These are phyloP conservation scores for Babesia bovis DNA, from an alignment of 169 alveolate species.

Conservation along the genomic window DNA sequence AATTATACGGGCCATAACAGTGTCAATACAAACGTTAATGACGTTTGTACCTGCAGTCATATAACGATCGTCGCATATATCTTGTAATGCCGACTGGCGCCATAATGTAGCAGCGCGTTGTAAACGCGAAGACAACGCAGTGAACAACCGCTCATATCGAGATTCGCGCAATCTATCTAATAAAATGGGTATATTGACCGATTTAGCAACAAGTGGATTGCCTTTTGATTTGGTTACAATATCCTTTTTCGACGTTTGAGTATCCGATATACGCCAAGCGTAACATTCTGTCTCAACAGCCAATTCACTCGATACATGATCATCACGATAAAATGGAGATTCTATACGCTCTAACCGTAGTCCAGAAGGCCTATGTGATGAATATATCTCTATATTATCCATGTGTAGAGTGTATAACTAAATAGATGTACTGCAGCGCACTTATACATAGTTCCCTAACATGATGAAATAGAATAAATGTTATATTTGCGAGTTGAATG, in stretches of 20 bases:
- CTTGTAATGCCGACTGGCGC: neutral
- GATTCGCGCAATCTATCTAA: too few species aligned
- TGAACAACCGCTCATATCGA: neutral
- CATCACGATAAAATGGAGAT: conserved; percentile 10
- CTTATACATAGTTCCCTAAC: too few species aligned
- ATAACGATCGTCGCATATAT: neutral
- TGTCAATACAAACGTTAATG: conserved; percentile 5
- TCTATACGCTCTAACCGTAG: conserved; percentile 3
- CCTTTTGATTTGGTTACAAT: too few species aligned
- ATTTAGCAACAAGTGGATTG: too few species aligned
- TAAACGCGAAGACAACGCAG: neutral
- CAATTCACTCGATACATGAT: conserved; percentile 6
- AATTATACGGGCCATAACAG: conserved; percentile 11
- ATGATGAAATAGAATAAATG: too few species aligned
- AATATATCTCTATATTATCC: neutral
- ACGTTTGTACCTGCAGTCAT: neutral
- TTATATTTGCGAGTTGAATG: too few species aligned
- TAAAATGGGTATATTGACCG: too few species aligned
- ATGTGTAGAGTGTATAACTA: too few species aligned
- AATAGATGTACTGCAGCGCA: too few species aligned
- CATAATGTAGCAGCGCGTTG: neutral
- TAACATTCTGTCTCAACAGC: too few species aligned
- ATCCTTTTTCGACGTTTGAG: too few species aligned
- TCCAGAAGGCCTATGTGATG: neutral
- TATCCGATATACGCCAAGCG: too few species aligned